Percentiles rank a stretch among this genome's conserved stretches.
These are phyloP conservation scores for Annona cherimola DNA, from an alignment of 164 flowering plant species.

Conservation along the genomic window DNA sequence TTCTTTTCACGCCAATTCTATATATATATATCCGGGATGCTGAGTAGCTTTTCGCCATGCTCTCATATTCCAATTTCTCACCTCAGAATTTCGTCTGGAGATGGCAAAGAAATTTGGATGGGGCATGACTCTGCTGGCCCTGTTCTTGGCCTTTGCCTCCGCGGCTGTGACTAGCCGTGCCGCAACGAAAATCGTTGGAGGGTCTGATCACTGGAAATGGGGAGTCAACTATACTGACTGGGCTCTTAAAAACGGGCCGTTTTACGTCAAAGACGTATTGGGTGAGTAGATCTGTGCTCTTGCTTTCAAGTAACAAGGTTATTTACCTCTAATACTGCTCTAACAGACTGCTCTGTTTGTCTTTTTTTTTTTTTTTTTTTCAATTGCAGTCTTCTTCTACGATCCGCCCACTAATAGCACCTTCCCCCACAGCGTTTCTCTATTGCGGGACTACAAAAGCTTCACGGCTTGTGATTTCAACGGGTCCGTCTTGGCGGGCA, in stretches of 20 bases:
- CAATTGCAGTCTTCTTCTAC: constrained; percentile 38
- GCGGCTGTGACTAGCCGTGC: constrained; percentile 9
- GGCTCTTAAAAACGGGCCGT: constrained; percentile 31
- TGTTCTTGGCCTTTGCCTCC: constrained; percentile 11
- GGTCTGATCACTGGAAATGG: constrained; percentile 31
- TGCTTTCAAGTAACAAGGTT: too few species aligned
- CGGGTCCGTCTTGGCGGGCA: constrained; percentile 34
- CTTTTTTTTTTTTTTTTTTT: not conserved
- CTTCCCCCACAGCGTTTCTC: constrained; percentile 40
- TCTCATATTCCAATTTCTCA: not conserved
- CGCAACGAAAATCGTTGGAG: constrained; percentile 31
- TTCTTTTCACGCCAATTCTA: not conserved
- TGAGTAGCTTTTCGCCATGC: not conserved
- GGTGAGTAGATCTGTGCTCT: constrained; percentile 17
- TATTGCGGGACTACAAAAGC: constrained; percentile 36
- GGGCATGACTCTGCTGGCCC: constrained; percentile 2
- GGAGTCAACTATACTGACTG: constrained; percentile 43
- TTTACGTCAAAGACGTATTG: constrained; percentile 30
- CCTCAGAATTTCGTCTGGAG: not conserved
- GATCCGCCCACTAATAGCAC: constrained; percentile 32
- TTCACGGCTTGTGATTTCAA: constrained; percentile 36
- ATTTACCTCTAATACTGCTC: not conserved
- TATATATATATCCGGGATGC: not conserved
- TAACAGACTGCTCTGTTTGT: not conserved
- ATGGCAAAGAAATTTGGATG: not conserved